Base-by-base conservation (phyloP, 345 rosid species). In the Eucalyptus sideroxylon region DNA sequence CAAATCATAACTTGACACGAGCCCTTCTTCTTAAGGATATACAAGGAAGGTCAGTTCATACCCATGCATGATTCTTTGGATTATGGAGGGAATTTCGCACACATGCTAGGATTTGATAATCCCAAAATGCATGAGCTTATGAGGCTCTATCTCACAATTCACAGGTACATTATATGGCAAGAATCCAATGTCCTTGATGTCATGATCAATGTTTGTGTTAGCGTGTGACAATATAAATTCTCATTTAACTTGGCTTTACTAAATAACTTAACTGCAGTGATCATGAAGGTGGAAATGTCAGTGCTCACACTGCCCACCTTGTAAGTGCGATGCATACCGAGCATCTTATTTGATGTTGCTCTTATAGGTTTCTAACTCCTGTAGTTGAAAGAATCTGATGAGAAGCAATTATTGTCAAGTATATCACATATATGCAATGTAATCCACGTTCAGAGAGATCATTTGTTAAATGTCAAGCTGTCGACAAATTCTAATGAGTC, bases 241-340 rank as follows among this genome's bases (percentile, higher is more conserved):
- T 34, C 12, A 31, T 69, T 31, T 69, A 69, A 69, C 12, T 69
- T 69, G 23, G 67, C 19, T 56, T 88, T 21, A 17, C 34, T 23
- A 31, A 40, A 56, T 37, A 15, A 31, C 56, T 88, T 44, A 89
- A 86, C 86, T 93, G 89, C 95, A 98, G 99, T 94, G 99, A 98
- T 90, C 99, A 97, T 86, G 99, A 98, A 94, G 99, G 99, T 87
- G 99, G 99, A 86, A 98, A 97, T 92, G 99, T 97, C 91, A 98
- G 99, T 88, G 99, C 99, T 89, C 99, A 98, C 95, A 96, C 99
- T 80, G 99, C 98, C 89, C 99, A 97, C 92, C 94, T 97, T 92
- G 99, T 98, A 93, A 91, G 97, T 94, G 87, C 83, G 34, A 42
- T 60, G 56, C 59, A 34, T 60, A 23, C 88, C 17, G 45, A 37